A percentile compares a stretch with the other conserved stretches of the same genome.
These are phyloP conservation scores for Pseudocercospora fijiensis DNA, from an alignment of 2,329 filamentous ascomycete species.

Conservation along the genomic window DNA sequence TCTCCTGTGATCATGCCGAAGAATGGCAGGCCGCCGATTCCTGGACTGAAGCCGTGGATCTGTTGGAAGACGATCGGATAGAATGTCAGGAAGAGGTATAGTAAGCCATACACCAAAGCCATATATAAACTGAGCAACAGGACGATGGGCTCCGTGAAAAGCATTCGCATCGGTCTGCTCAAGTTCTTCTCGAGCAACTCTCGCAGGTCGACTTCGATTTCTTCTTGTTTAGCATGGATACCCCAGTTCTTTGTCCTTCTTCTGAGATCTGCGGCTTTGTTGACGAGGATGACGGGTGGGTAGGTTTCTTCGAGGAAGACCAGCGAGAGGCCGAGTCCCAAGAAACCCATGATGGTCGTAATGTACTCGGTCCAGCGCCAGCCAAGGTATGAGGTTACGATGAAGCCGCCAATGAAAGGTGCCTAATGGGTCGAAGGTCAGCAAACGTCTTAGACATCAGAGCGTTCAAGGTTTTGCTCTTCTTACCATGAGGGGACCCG, in stretches of 20 bases:
- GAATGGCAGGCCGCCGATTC: constrained; percentile 73
- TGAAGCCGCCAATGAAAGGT: constrained; percentile 38
- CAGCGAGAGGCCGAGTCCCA: constrained; percentile 49
- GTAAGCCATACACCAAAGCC: constrained; percentile 37
- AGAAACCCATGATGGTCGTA: constrained; percentile 57
- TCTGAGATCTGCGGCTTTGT: constrained; percentile 56
- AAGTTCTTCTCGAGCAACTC: constrained; percentile 41
- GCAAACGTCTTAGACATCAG: too few relatives aligned
- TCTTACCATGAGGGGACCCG: too few relatives aligned
- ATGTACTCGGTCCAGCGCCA: constrained; percentile 54
- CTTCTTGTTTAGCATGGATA: constrained; percentile 54
- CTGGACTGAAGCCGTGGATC: constrained; percentile 67
- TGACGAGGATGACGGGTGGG: constrained; percentile 57
- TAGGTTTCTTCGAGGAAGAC: constrained; percentile 60
- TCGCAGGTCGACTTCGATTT: constrained; percentile 41
- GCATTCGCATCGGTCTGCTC: constrained; percentile 46
- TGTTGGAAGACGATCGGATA: constrained; percentile 76
- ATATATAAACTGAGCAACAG: constrained; percentile 48
- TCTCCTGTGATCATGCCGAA: constrained; percentile 64
- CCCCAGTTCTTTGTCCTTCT: constrained; percentile 58
- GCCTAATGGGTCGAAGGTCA: too few relatives aligned
- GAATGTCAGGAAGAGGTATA: constrained; percentile 79
- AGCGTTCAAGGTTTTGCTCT: too few relatives aligned
- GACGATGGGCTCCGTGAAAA: constrained; percentile 52
- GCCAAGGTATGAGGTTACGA: constrained; percentile 37